A percentile compares a stretch with the other conserved stretches of the same genome.
Evolutionary conservation across 2,329 filamentous ascomycete genomes (phyloP).

Genomic region (Biscogniauxia mediterranea): DNA sequence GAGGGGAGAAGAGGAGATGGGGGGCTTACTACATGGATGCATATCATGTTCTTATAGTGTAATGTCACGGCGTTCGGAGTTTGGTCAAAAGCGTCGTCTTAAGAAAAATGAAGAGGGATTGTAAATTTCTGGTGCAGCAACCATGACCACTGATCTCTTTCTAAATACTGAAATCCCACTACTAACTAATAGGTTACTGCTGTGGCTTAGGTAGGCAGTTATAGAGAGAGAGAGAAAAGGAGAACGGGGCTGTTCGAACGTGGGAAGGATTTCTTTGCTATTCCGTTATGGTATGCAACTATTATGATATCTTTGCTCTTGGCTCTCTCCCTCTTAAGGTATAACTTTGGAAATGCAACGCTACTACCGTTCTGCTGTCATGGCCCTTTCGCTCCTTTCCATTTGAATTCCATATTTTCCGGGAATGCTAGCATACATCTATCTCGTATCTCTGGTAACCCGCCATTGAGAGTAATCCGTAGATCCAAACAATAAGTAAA

Average conservation of each 20-base stretch:
- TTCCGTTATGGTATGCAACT: neutral
- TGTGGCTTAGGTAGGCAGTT: no score
- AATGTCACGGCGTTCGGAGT: no score
- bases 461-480: neutral
- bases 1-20: no score
- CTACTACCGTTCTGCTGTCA: neutral
- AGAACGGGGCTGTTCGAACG: neutral
- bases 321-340: neutral
- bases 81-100: neutral
- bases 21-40: no score
- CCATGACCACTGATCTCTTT: neutral
- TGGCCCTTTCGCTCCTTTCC: neutral
- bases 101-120: neutral
- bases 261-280: neutral
- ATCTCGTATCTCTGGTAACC: neutral
- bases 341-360: neutral
- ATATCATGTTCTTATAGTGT: no score
- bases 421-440: neutral
- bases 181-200: no score
- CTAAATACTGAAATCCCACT: no score
- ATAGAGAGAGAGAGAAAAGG: neutral
- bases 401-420: neutral
- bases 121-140: neutral
- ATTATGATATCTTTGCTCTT: no score
- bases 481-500: neutral